Conservation (phyloP, 345 rosid genomes). For the Brassica carinata region DNA sequence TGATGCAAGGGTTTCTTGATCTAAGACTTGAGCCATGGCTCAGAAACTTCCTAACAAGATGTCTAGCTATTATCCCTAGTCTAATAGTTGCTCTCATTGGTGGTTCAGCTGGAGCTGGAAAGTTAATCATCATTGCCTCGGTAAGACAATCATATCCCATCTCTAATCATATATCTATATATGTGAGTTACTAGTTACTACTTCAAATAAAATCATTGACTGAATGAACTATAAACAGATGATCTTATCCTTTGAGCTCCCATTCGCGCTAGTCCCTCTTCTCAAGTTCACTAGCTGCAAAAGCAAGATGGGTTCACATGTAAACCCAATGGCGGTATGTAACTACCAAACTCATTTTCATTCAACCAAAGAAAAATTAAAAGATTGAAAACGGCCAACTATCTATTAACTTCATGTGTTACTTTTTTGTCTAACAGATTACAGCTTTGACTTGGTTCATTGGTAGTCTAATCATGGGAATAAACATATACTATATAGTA, state of each 20-base stretch:
- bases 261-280: slow-evolving; percentile 88
- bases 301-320: slow-evolving; percentile 77
- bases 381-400: background rate
- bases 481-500: slow-evolving; percentile 71
- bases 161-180: background rate
- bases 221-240: slow-evolving; percentile 49
- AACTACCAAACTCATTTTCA: slow-evolving; percentile 2
- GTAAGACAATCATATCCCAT: slow-evolving; percentile 41
- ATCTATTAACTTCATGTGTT: background rate
- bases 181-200: background rate
- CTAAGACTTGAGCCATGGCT: slow-evolving; percentile 79
- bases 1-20: slow-evolving; percentile 97
- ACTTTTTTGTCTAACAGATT: slow-evolving; percentile 43
- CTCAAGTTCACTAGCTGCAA: slow-evolving; percentile 93
- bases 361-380: background rate
- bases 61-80: slow-evolving; percentile 93
- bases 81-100: slow-evolving; percentile 84
- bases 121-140: slow-evolving; percentile 89
- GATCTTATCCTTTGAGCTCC: slow-evolving; percentile 95
- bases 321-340: slow-evolving; percentile 60
- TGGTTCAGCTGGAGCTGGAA: slow-evolving; percentile 91
- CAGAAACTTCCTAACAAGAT: slow-evolving; percentile 79
- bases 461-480: slow-evolving; percentile 75
- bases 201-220: background rate
- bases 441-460: slow-evolving; percentile 72